Base-by-base conservation (phyloP, 1,139 yeast genomes). In the Hyphopichia wangnamkhiaoensis region DNA sequence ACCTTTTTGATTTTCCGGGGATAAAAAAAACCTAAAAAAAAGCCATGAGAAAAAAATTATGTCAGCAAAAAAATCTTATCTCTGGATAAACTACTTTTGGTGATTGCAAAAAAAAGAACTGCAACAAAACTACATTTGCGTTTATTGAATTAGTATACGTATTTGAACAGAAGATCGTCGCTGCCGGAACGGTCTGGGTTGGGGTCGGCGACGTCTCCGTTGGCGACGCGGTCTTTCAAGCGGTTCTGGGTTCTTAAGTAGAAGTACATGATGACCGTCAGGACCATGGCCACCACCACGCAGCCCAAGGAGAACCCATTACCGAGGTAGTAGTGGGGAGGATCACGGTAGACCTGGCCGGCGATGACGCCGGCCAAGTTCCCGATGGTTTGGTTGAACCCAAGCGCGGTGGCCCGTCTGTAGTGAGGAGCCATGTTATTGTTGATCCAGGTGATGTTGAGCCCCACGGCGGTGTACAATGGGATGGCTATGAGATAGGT, bases 381-480 rank as follows among this genome's bases (percentile, higher is more conserved):
- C 16, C 78, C 79, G 29, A 71, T 51, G 8, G 73, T 61, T 35
- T 71, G 65, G 41, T 71, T 71, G 39, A 64, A 51, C 10, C 74
- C 79, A 32, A 71, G 54, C 9, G 74, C 65, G 1, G 76, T 63
- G 7, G 76, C 71, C 46, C 79, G 63, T 43, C 70, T 70, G 48
- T 62, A 71, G 40, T 66, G 65, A 20, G 74, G 74, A 10, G 74
- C 71, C 24, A 61, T 58, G 46, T 73, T 74, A 41, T 65, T 68
- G 38, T 70, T 63, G 28, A 67, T 52, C 79, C 79, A 74, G 41
- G 71, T 54, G 46, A 71, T 65, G 46, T 71, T 71, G 38, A 70
- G 45, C 1, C 74, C 73, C 2, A 74, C 69, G 35, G 65, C 61
- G 25, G 66, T 62, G 47, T 65, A 71, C 28, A 73, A 46, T 3